Evolutionary conservation across 73 alveolate species (phyloP).

Genomic region (Stentor roeselii): DNA sequence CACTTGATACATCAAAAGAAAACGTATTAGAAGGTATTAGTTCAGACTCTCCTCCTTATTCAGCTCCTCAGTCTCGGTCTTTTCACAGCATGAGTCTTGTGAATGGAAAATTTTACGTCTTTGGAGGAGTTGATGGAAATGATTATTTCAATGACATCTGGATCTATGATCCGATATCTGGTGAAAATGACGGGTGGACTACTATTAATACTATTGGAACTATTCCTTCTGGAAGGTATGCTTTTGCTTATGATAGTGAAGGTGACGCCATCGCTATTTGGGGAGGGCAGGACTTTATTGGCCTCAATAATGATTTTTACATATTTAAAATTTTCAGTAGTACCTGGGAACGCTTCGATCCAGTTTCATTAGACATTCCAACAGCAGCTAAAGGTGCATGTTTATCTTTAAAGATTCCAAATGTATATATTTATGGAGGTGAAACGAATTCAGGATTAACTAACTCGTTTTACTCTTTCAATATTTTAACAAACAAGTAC

Average conservation of each 20-base stretch:
- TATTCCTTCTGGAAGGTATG: neutral
- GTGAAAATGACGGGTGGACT: neutral
- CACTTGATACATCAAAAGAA: too few relatives aligned
- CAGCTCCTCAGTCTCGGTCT: neutral
- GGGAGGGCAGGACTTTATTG: neutral
- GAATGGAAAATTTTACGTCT: neutral
- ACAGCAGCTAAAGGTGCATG: neutral
- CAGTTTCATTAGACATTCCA: neutral
- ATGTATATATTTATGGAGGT: neutral
- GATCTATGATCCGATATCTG: neutral
- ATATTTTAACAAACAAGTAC: too few relatives aligned
- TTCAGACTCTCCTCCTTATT: neutral
- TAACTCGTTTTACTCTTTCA: neutral
- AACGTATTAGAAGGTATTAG: neutral
- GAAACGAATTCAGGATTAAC: neutral
- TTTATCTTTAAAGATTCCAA: neutral
- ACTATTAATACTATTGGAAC: neutral
- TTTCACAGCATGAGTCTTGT: neutral
- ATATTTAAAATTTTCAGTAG: too few relatives aligned
- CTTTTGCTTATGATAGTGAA: slow-evolving; percentile 1
- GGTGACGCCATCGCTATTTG: slow-evolving; percentile 10
- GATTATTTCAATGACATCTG: neutral
- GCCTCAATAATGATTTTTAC: neutral
- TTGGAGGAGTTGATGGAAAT: neutral
- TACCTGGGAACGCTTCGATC: neutral